Conservation (phyloP, 192 early-diverging fungal genomes). For the Backusella westeae region DNA sequence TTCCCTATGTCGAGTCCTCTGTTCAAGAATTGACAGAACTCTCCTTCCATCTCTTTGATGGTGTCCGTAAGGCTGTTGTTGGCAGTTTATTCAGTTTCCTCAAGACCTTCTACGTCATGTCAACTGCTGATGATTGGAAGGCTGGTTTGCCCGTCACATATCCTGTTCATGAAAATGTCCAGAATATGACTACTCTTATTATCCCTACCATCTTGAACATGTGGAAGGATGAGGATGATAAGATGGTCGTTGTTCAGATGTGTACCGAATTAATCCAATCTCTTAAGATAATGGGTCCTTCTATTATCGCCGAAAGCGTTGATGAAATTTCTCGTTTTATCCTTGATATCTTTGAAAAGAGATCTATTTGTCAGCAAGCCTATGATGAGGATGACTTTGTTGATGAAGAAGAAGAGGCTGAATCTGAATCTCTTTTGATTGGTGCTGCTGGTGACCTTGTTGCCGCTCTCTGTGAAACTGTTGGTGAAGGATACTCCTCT, state of each 20-base stretch:
- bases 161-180: conserved; percentile 75
- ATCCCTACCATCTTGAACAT: conserved; percentile 69
- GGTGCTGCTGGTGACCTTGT: conserved; percentile 80
- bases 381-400: conserved; percentile 60
- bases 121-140: conserved; percentile 65
- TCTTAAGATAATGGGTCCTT: conserved; percentile 76
- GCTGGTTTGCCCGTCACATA: conserved; percentile 71
- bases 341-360: conserved; percentile 69
- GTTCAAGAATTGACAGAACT: conserved; percentile 66
- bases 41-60: conserved; percentile 76
- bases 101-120: conserved; percentile 74
- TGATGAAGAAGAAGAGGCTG: conserved; percentile 84
- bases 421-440: conserved; percentile 81
- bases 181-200: conserved; percentile 61
- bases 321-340: conserved; percentile 35
- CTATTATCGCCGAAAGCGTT: conserved; percentile 50
- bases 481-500: conserved; percentile 72
- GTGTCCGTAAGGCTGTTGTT: conserved; percentile 76
- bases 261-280: conserved; percentile 71
- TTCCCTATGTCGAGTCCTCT: conserved; percentile 80
- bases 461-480: conserved; percentile 67
- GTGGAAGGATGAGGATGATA: conserved; percentile 83
- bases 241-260: conserved; percentile 77
- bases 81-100: conserved; percentile 74
- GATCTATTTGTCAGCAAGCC: conserved; percentile 69